These are phyloP conservation scores for Dalechampia spathulata DNA, from an alignment of 441 rosid genomes.

Conservation along the genomic window DNA sequence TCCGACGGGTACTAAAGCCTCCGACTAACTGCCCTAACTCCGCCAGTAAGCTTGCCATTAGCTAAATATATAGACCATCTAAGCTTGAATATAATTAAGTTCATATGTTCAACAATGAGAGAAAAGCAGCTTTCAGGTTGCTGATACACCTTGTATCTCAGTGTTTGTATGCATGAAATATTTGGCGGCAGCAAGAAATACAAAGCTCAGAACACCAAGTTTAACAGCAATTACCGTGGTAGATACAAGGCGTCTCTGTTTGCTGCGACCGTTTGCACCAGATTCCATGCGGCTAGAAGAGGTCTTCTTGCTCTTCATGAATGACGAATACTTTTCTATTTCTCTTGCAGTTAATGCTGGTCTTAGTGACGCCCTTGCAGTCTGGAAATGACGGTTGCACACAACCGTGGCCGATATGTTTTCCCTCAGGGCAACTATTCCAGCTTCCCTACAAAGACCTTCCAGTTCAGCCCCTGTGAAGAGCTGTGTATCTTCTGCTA, in stretches of 20 bases:
- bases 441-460: too few species aligned
- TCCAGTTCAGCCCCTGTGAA: too few species aligned
- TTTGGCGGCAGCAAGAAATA: constrained; percentile 30
- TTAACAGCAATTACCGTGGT: constrained; percentile 22
- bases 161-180: constrained; percentile 21
- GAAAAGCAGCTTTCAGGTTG: constrained; percentile 14
- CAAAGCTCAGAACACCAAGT: constrained; percentile 28
- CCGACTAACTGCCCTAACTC: not conserved
- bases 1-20: not conserved
- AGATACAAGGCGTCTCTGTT: constrained; percentile 12
- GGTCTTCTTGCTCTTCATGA: constrained; percentile 25
- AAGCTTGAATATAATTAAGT: too few species aligned
- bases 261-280: not conserved
- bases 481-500: too few species aligned
- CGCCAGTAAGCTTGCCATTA: too few species aligned
- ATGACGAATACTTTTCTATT: constrained; percentile 54
- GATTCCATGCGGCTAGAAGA: constrained; percentile 11
- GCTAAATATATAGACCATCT: too few species aligned
- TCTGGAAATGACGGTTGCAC: constrained; percentile 54
- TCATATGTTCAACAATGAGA: too few species aligned
- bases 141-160: constrained; percentile 10
- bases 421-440: too few species aligned
- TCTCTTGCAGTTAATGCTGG: constrained; percentile 69
- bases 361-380: constrained; percentile 52
- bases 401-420: constrained; percentile 49